A percentile compares a stretch with the other conserved stretches of the same genome.
Conservation (phyloP, 2,329 filamentous ascomycete genomes). For the Lachnellula hyalina region DNA sequence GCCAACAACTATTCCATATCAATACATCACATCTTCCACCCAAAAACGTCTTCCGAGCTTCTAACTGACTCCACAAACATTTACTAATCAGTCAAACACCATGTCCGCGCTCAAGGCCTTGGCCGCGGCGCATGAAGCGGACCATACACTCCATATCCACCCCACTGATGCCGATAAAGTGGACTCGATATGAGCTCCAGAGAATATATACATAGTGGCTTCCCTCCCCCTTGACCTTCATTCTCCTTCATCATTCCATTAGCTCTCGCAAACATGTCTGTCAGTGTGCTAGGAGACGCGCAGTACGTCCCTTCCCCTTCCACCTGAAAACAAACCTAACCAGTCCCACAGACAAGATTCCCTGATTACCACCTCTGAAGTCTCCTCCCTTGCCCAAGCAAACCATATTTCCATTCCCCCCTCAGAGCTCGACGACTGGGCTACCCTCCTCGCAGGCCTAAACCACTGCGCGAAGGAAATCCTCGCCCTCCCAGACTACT, state of each 20-base stretch:
- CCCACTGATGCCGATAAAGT: background rate
- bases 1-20: too few relatives aligned
- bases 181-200: background rate
- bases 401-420: conserved; percentile 16
- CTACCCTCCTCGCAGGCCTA: conserved; percentile 17
- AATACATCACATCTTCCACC: too few relatives aligned
- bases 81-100: too few relatives aligned
- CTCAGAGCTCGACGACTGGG: conserved; percentile 16
- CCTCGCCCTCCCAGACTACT: conserved; percentile 20
- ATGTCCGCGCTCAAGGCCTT: too few relatives aligned
- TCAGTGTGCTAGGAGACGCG: conserved; percentile 14
- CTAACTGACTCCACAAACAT: too few relatives aligned
- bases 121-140: too few relatives aligned
- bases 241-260: background rate
- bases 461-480: conserved; percentile 23
- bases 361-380: conserved; percentile 14
- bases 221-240: background rate
- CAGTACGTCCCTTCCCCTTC: conserved; percentile 9
- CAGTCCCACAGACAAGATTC: conserved; percentile 19
- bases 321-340: background rate
- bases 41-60: too few relatives aligned
- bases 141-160: too few relatives aligned
- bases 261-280: conserved; percentile 8
- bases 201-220: background rate
- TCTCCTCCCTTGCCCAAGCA: conserved; percentile 11